Base-by-base conservation (phyloP, 1,284 basidiomycete genomes). In the Ceratobasidium sp. region DNA sequence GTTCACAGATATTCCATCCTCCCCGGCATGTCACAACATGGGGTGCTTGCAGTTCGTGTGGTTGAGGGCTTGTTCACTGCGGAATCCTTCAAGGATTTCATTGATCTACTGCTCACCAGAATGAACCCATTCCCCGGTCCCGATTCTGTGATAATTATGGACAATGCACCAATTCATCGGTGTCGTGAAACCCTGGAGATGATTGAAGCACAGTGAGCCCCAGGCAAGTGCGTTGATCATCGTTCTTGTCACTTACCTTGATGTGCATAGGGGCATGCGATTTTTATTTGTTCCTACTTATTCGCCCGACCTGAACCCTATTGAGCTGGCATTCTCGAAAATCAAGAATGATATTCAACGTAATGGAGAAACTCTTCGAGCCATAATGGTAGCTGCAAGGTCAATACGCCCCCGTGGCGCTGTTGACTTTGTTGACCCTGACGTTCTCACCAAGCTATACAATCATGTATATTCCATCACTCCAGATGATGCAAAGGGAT, bases 281-380 rank as follows among this genome's bases (percentile, higher is more conserved):
- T 44, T 58, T 28, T n/a, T 55, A 7, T 76, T 71, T 73, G 76
- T 83, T 0, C 81, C 81, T 8, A 76, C 81, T 7, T 82, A 82
- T 72, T 82, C 80, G 0, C 81, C 80, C 0, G 78, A 82, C 69
- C 76, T 78, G 59, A 82, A 82, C 62, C 81, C 80, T 9, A 80
- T 80, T 52, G 77, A 81, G 69, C 77, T 79, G 32, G 78, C 77
- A 1, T 80, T 81, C 70, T 79, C 78, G 0, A 69, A 75, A 7
- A 75, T 81, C 54, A 81, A 81, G 61, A 55, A 73, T n/a, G 76
- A 54, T 9, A 64, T 78, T 16, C 16, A 47, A 9, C 38, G 57
- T 3, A 30, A 77, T 47, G 57, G 73, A 11, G 72, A 74, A 30
- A 46, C 69, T 38, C 55, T 74, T 30, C 49, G 35, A 26, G 58